Percentiles rank a stretch among this genome's conserved stretches.
Evolutionary conservation across 139 green algal genomes (phyloP).

Genomic region (Chlamydomonas incerta): DNA sequence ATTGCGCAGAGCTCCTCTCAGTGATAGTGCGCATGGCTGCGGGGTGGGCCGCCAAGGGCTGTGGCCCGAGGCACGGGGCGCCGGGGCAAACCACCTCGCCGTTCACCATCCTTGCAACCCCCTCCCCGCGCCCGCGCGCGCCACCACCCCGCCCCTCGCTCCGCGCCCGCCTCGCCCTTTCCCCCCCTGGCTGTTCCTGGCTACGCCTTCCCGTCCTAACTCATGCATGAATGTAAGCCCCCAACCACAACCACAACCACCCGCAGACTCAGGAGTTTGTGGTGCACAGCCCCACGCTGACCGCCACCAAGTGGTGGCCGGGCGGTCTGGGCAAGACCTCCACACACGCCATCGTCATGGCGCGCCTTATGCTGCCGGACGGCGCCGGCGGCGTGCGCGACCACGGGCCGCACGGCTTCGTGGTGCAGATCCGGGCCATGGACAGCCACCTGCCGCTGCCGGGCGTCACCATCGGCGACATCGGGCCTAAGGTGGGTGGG

Average conservation of each 20-base stretch:
- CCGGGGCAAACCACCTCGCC: no score
- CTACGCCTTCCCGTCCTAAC: no score
- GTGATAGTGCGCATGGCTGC: no score
- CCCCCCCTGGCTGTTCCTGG: no score
- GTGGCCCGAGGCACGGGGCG: no score
- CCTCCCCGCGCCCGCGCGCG: no score
- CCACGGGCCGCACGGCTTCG: constrained; percentile 89
- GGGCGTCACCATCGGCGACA: constrained; percentile 93
- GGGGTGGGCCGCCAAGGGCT: no score
- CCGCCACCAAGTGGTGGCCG: constrained; percentile 93
- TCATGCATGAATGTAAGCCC: no score
- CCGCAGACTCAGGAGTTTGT: constrained; percentile 84
- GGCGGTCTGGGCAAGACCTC: constrained; percentile 93
- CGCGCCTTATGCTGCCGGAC: constrained; percentile 79
- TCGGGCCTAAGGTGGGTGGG: constrained; percentile 88
- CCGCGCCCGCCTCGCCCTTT: no score
- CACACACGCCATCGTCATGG: constrained; percentile 94
- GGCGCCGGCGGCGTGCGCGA: constrained; percentile 62
- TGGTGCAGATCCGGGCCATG: constrained; percentile 70
- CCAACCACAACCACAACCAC: background rate
- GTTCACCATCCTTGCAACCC: no score
- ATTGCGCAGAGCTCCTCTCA: no score
- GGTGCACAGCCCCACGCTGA: constrained; percentile 91
- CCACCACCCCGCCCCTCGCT: no score
- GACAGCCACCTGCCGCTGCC: constrained; percentile 86